Evolutionary conservation across 768 basidiomycete genomes (phyloP), one percentile per base, ranked within the genome.

Genomic region (Suillus subluteus): DNA sequence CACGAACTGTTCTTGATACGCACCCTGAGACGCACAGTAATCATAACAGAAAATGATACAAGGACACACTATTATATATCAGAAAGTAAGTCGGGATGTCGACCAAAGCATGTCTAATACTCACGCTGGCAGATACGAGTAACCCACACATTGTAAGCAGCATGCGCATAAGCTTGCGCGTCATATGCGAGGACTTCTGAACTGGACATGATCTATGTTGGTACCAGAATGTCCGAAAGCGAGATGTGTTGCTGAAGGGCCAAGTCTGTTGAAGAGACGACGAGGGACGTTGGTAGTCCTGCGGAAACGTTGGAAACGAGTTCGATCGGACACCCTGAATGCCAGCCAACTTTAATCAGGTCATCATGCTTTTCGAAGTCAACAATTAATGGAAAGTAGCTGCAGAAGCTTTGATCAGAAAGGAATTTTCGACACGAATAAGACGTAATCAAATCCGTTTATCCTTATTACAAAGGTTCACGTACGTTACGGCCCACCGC

Each of bases 11-110:
- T 32, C 41, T 40, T 21, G 41, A 61, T 30, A 43, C 18, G 26
- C 23, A 61, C 18, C 0, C 30, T 16, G 18, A 43, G 30, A 61
- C 59, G 11, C 32, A 61, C 59, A 32, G 41, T 61, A 43, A 43
- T 61, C 59, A 44, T 61, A 61, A 32, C 16, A 26, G 59, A 61
- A 61, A 21, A 61, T 61, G 59, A 61, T 43, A 32, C 41, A 43
- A 26, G 59, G 59, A 32, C 26, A 59, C 40, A 61, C 59, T 61
- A 26, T 40, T 30, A 52, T 52, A 16, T 52, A 52, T 43, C 30
- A 44, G 21, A 59, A 61, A 11, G 41, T 61, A 43, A 43, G 59
- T 43, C 18, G 11, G 26, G 21, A 23, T 43, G 12, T 43, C 9
- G 18, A 30, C 26, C 6, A 41, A 61, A 43, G 16, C 11, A 43